Conservation (phyloP, 2,329 filamentous ascomycete species). For the Stemphylium lycopersici region DNA sequence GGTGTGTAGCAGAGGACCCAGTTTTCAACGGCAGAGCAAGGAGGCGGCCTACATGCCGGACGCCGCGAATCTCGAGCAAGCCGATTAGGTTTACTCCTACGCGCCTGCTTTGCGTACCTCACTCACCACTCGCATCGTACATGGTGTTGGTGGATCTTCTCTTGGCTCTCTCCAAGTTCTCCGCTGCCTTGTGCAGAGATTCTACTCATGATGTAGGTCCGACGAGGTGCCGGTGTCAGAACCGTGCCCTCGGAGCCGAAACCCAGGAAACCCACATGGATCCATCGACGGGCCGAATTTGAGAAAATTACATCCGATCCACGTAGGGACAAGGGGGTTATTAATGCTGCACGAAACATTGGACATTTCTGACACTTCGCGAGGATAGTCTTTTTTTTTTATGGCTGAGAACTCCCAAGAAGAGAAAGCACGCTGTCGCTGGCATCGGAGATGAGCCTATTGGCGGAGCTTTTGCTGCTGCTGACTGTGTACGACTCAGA, state of each 20-base stretch:
- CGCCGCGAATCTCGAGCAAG: neutral
- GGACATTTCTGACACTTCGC: neutral
- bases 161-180: neutral
- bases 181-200: neutral
- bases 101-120: neutral
- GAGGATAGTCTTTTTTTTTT: too few species aligned
- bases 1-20: neutral
- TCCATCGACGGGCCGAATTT: conserved; percentile 5
- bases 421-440: too few species aligned
- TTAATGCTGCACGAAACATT: neutral
- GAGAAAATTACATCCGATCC: neutral
- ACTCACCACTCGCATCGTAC: neutral
- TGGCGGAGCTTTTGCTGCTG: too few species aligned
- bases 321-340: neutral
- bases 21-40: conserved; percentile 9
- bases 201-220: neutral
- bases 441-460: too few species aligned
- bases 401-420: too few species aligned
- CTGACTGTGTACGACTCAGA: neutral
- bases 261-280: neutral
- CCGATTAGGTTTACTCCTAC: neutral
- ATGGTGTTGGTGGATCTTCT: too few species aligned
- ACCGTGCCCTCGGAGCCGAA: neutral
- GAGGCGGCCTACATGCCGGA: neutral
- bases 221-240: neutral